Evolutionary conservation across 306 rosid genomes (phyloP).

Genomic region (Senna tora): DNA sequence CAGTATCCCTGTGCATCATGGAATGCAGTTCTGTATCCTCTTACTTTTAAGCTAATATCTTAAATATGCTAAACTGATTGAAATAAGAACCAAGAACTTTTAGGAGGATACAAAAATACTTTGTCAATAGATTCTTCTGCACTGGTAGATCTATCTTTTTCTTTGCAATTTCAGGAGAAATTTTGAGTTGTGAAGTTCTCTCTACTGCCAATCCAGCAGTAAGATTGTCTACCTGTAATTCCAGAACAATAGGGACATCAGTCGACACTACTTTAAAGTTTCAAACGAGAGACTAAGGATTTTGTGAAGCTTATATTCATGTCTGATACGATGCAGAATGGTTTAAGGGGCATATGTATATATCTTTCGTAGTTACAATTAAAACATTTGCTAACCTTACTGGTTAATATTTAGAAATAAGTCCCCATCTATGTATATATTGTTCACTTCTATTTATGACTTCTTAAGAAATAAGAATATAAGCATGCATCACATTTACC

Average conservation of each 20-base stretch:
- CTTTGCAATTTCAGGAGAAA: conserved; percentile 53
- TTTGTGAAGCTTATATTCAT: conserved; percentile 3
- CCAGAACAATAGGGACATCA: conserved; percentile 37
- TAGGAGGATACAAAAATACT: conserved; percentile 89
- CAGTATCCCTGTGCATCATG: conserved; percentile 19
- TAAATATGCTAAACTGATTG: conserved; percentile 21
- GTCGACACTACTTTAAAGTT: conserved; percentile 19
- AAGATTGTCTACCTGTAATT: conserved; percentile 55
- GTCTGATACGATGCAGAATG: background rate
- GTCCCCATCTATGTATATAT: background rate
- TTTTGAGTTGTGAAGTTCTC: conserved; percentile 49
- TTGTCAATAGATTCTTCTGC: conserved; percentile 88
- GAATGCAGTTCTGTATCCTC: conserved; percentile 30
- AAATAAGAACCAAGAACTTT: conserved; percentile 6
- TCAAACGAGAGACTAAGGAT: conserved; percentile 23
- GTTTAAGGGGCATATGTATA: background rate
- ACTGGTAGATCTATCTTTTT: conserved; percentile 82
- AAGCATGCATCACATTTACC: conserved; percentile 21
- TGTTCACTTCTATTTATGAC: conserved; percentile 18
- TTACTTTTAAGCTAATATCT: conserved; percentile 11
- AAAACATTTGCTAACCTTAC: conserved; percentile 8
- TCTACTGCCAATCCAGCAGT: conserved; percentile 34
- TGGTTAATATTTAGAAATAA: conserved; percentile 12
- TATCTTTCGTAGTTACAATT: background rate
- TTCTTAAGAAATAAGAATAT: background rate